phyloP scores from a whole-genome alignment of 805 yeast genomes.

The Henningerozyma blattae region DNA sequence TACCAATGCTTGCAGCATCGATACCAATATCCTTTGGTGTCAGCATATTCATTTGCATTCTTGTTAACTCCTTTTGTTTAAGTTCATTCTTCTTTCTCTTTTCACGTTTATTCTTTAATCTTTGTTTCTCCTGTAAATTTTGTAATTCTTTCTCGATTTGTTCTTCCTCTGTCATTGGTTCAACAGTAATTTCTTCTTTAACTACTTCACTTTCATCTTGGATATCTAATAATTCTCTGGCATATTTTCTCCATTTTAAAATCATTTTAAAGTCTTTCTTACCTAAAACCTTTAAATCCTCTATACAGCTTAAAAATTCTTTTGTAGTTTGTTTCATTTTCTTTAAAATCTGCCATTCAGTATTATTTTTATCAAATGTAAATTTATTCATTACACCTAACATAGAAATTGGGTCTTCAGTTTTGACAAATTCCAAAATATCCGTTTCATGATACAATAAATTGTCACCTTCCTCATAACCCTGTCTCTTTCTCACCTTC shows the following conservation, averaged over 20 bases:
- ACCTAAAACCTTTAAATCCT: conserved; percentile 89
- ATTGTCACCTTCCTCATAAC: conserved; percentile 93
- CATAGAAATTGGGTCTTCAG: conserved; percentile 72
- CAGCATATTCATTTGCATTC: conserved; percentile 94
- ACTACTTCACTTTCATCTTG: conserved; percentile 40
- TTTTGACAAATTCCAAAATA: conserved; percentile 67
- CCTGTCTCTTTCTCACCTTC: conserved; percentile 82
- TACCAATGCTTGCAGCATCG: conserved; percentile 76
- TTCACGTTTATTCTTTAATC: conserved; percentile 61
- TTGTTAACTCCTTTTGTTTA: conserved; percentile 74
- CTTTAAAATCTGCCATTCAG: conserved; percentile 59
- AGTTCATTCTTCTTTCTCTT: conserved; percentile 70
- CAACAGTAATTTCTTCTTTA: conserved; percentile 47
- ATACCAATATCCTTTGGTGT: conserved; percentile 88
- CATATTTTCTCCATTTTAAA: conserved; percentile 79
- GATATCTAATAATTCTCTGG: conserved; percentile 65
- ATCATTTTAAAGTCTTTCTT: conserved; percentile 82
- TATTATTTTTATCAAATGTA: conserved; percentile 43
- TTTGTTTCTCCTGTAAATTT: conserved; percentile 58
- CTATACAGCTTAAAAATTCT: conserved; percentile 72
- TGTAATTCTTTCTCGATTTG: conserved; percentile 77
- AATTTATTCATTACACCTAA: conserved; percentile 66
- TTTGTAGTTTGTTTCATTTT: conserved; percentile 67
- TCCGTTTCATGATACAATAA: conserved; percentile 57
- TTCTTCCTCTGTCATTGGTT: conserved; percentile 75